Evolutionary conservation across 116 monocot species (phyloP), one percentile per base, ranked within the genome.

Genomic region (Trichopus zeylanicus): DNA sequence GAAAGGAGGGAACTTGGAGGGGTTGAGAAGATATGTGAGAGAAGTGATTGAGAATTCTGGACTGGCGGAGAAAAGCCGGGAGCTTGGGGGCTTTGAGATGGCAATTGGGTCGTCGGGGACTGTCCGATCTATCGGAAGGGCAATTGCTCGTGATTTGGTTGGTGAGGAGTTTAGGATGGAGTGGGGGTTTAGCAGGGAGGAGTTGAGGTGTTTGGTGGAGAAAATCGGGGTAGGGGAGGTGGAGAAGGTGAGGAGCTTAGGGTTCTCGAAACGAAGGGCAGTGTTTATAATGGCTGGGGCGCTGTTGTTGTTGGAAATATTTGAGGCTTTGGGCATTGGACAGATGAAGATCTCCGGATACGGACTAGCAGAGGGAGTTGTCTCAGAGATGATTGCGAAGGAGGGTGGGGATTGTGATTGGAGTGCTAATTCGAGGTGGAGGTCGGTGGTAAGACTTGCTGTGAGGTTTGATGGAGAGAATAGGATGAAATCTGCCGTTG

Each of bases 71-170:
- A 42, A 59, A 28, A 37, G 64, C 26, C 51, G 23, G 18, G 34
- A 57, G 15, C n/a, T 64, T 3, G 65, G 65, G 29, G 18, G 42
- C 13, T 65, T 65, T 25, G 65, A 72, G 33, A 21, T 72, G 28
- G 72, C 65, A 0, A 38, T 65, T 11, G 72, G 72, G 1, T 72
- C 72, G 1, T 72, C 72, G 21, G 72, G 72, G 46, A 72, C 72
- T 2, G 49, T 72, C 23, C 57, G 59, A 19, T 34, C 51, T 29
- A 59, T 71, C 0, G 64, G 51, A 48, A 64, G 33, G 63, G 63
- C 64, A 19, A 55, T 71, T 42, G 16, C 18, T 62, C 46, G 28
- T n/a, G 54, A 63, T 25, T 19, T 51, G 16, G 15, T 61, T 28
- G 5, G 19, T 2, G 31, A 31, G 21, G 57, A 47, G 28, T 53